Evolutionary conservation across 2,329 filamentous ascomycete genomes (phyloP).

Genomic region (Dactylonectria estremocensis): DNA sequence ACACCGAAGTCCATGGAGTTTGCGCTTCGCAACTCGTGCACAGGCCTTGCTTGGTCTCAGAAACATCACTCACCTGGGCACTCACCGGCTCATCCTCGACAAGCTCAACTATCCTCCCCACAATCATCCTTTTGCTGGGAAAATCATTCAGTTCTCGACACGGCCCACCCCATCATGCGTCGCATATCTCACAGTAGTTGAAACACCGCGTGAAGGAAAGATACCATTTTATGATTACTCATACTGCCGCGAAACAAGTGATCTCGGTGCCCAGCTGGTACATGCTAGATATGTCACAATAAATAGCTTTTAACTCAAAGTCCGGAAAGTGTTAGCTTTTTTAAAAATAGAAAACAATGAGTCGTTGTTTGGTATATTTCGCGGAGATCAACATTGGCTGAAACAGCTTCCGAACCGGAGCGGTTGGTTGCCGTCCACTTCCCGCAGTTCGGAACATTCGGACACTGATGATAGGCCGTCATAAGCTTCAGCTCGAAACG

Average conservation of each 20-base stretch:
- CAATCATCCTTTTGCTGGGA: background rate
- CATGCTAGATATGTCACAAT: no score
- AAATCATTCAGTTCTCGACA: background rate
- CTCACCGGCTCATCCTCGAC: background rate
- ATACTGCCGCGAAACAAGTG: background rate
- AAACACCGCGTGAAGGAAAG: background rate
- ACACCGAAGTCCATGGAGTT: slow-evolving; percentile 17
- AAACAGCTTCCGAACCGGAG: background rate
- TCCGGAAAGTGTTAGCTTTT: background rate
- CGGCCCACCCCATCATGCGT: background rate
- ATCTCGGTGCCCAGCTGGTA: no score
- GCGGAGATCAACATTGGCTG: background rate
- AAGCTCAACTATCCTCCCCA: background rate
- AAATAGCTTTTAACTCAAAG: background rate
- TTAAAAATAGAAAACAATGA: background rate
- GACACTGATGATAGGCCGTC: background rate
- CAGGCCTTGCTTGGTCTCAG: slow-evolving; percentile 4
- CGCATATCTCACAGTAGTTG: background rate
- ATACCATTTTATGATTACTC: background rate
- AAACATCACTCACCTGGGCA: background rate
- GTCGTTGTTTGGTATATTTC: background rate
- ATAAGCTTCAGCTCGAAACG: background rate
- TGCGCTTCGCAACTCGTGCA: slow-evolving; percentile 31
- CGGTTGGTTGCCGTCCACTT: background rate
- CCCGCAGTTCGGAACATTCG: background rate